Conservation (phyloP, 352 stramenopile genomes). For the Phytophthora litchii region DNA sequence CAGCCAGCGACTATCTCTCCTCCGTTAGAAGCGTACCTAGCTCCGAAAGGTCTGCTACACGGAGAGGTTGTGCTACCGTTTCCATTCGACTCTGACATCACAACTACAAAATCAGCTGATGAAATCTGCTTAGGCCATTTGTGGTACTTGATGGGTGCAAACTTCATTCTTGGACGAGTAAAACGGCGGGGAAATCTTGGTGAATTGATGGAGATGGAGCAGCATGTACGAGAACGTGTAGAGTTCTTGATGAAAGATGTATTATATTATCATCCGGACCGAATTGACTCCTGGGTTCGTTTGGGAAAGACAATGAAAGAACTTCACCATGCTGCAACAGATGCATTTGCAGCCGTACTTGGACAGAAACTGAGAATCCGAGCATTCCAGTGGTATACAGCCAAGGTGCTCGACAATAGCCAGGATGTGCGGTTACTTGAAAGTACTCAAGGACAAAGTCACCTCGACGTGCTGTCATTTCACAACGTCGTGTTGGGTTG, state of each 20-base stretch:
- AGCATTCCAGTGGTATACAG: conserved; percentile 46
- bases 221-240: conserved; percentile 56
- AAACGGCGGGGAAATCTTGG: conserved; percentile 60
- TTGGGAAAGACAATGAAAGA: conserved; percentile 75
- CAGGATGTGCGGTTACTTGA: background rate
- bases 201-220: conserved; percentile 69
- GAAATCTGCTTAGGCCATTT: conserved; percentile 56
- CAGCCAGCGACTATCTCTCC: conserved; percentile 20
- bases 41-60: conserved; percentile 44
- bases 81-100: background rate
- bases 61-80: conserved; percentile 27
- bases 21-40: conserved; percentile 38
- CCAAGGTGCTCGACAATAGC: conserved; percentile 2
- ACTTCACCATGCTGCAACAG: conserved; percentile 66
- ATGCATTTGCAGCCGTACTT: conserved; percentile 62
- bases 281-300: conserved; percentile 70
- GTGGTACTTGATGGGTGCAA: conserved; percentile 77
- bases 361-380: conserved; percentile 45
- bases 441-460: background rate
- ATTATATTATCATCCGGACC: conserved; percentile 59
- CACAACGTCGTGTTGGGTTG: conserved; percentile 43
- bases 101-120: conserved; percentile 14
- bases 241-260: conserved; percentile 69
- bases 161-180: conserved; percentile 68
- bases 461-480: conserved; percentile 33